phyloP scores from a whole-genome alignment of 306 rosid genomes.

The Acmispon strigosus region DNA sequence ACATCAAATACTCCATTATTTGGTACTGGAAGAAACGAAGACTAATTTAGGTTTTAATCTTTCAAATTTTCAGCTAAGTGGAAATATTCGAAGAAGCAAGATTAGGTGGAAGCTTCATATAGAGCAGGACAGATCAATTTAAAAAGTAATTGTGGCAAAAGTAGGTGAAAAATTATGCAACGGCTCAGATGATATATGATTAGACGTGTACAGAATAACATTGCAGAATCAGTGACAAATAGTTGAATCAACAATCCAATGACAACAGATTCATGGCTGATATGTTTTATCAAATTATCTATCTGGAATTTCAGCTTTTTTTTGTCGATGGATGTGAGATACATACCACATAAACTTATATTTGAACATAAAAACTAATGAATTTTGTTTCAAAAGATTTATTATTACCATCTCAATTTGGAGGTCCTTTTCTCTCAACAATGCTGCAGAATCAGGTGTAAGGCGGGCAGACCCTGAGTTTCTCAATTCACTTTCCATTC shows the following conservation, averaged over 20 bases:
- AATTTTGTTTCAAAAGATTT: not conserved
- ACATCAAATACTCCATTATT: not conserved
- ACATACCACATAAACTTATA: not conserved
- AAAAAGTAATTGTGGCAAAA: not conserved
- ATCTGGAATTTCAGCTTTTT: not conserved
- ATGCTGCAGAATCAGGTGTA: conserved; percentile 38
- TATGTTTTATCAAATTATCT: conserved; percentile 1
- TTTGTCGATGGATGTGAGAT: not conserved
- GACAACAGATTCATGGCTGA: not conserved
- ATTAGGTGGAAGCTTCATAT: not conserved
- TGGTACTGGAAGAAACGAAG: not conserved
- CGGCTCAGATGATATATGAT: not conserved
- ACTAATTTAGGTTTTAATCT: not conserved
- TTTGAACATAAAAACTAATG: not conserved
- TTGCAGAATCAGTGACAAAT: not conserved
- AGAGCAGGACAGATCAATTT: not conserved
- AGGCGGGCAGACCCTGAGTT: conserved; percentile 36
- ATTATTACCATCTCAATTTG: conserved; percentile 73
- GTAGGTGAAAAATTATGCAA: not conserved
- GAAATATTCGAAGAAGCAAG: not conserved
- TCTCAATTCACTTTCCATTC: conserved; percentile 70
- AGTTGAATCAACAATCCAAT: conserved; percentile 2
- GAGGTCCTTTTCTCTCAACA: conserved; percentile 72
- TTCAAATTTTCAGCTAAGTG: not conserved
- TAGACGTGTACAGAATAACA: not conserved